Base-by-base conservation (phyloP, 257 asterid species). In the Gynochthodes officinalis region DNA sequence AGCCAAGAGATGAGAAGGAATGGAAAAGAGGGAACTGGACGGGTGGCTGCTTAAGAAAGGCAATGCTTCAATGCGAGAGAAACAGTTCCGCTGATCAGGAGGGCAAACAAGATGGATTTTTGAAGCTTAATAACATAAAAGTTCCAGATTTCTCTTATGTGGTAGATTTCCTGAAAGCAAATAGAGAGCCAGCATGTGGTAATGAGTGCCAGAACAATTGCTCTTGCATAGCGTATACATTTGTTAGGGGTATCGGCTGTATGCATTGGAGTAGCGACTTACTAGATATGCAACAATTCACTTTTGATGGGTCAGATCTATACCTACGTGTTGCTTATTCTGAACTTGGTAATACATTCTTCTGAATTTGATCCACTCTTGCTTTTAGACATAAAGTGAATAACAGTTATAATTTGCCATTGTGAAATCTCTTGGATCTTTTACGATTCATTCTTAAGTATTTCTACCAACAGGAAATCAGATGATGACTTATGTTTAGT, bases 1-100 rank as follows among this genome's bases (percentile, higher is more conserved):
- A 52, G 37, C 88, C 90, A 0, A 72, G 43, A 58, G n/a, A 71
- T 42, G 32, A 15, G 28, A 76, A 61, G 30, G 86, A 81, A 60
- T 86, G 90, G 90, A 63, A 32, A 4, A 58, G 35, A 49, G 86
- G 86, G 19, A 86, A 79, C 30, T 86, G 86, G 88, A 77, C 74
- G n/a, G 62, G 71, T 61, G 90, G 88, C 54, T 86, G 90, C 76
- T 71, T 33, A 10, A 81, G 86, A 71, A 79, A 75, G 66, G 54
- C 73, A 4, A 21, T 6, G 0, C 35, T 82, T 73, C 75, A 68
- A 68, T 84, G 87, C 25, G 78, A 70, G 32, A 80, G 78, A 64
- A 64, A 46, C 42, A 46, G 23, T 42, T 80, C 70, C 4, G 74
- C 80, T 14, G 14, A 67, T 28, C 84, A 80, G 13, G 60, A 69